These are phyloP conservation scores for Aspergillus proliferans DNA, from an alignment of 2,329 filamentous ascomycete species.

Conservation along the genomic window DNA sequence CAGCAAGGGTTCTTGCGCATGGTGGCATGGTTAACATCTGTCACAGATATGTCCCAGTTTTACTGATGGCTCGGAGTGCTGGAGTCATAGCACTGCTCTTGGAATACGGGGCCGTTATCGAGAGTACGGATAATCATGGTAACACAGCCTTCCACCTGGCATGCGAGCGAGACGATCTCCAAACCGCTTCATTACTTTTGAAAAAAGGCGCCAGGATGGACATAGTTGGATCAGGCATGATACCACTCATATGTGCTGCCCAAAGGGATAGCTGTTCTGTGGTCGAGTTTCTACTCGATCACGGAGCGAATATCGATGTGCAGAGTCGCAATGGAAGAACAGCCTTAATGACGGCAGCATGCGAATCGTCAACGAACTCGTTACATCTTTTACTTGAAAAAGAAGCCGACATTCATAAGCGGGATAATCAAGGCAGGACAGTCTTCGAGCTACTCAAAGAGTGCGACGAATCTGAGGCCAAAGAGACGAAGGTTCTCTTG, in stretches of 20 bases:
- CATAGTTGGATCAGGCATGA: background rate
- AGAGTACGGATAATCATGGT: background rate
- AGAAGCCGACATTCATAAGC: constrained; percentile 2
- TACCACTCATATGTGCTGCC: constrained; percentile 1
- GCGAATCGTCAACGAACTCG: background rate
- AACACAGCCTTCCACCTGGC: constrained; percentile 8
- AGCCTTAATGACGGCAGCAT: constrained; percentile 1
- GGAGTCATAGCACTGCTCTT: background rate
- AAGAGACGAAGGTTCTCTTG: background rate
- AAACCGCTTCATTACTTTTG: background rate
- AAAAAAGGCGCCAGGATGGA: background rate
- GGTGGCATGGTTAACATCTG: background rate
- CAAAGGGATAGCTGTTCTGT: background rate
- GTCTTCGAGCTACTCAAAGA: background rate
- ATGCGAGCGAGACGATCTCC: background rate
- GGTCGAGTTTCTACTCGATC: constrained; percentile 13
- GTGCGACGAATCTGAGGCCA: background rate
- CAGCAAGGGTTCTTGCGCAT: background rate
- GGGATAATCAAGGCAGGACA: background rate
- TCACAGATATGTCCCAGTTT: too few relatives aligned
- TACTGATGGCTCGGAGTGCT: background rate
- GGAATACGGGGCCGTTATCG: background rate
- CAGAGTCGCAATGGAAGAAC: constrained; percentile 2
- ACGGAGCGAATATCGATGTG: constrained; percentile 14
- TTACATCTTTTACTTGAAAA: constrained; percentile 1